A percentile compares a stretch with the other conserved stretches of the same genome.
These are phyloP conservation scores for Gentiana dahurica DNA, from an alignment of 257 asterid genomes.

Conservation along the genomic window DNA sequence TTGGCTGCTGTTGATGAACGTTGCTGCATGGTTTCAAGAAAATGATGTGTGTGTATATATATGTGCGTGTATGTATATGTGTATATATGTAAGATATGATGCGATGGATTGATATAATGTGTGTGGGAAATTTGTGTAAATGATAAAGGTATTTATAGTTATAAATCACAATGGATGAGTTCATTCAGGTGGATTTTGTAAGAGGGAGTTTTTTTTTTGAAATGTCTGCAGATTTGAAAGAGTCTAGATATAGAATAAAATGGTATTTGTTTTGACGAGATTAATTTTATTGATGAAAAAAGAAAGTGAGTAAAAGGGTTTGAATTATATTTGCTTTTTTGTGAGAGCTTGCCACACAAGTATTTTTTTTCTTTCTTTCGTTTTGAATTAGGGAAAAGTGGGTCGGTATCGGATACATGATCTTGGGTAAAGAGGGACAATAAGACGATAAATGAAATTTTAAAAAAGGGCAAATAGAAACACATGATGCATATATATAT, in stretches of 20 bases:
- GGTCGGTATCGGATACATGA: too few relatives aligned
- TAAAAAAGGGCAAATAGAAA: too few relatives aligned
- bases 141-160: constrained; percentile 17
- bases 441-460: too few relatives aligned
- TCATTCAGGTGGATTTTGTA: constrained; percentile 19
- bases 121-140: background rate
- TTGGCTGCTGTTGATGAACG: constrained; percentile 31
- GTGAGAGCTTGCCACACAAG: constrained; percentile 57
- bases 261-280: constrained; percentile 24
- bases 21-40: constrained; percentile 47
- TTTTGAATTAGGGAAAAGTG: too few relatives aligned
- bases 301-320: constrained; percentile 33
- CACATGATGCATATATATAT: too few relatives aligned
- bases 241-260: constrained; percentile 31
- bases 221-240: constrained; percentile 32
- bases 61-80: background rate
- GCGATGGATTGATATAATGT: background rate
- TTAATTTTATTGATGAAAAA: background rate
- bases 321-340: constrained; percentile 37
- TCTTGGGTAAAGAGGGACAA: too few relatives aligned
- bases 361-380: background rate
- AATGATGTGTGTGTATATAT: background rate
- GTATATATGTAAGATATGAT: too few relatives aligned
- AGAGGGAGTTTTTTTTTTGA: constrained; percentile 5
- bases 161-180: background rate